Evolutionary conservation across 345 rosid species (phyloP), one percentile per base, ranked within the genome.

Genomic region (Eucalyptus erythrocorys): DNA sequence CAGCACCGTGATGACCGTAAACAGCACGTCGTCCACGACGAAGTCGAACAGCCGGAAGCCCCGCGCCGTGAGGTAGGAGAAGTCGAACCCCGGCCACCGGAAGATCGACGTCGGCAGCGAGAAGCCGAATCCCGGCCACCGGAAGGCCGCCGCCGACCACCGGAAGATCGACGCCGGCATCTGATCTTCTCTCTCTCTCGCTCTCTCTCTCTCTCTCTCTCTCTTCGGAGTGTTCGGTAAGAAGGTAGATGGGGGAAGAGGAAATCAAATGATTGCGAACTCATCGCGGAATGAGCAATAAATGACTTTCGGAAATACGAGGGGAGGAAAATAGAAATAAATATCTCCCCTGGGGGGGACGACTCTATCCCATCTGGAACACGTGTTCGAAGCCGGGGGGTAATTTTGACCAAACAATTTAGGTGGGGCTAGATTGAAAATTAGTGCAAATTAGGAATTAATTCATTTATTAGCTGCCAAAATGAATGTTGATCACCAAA

Each of bases 41-140:
- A 97, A 91, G 43, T 92, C 94, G 71, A 92, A 86, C 93, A 91
- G 89, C 87, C 93, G 90, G 88, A 89, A 80, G 88, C 90, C 91
- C 88, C 68, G 59, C 50, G 71, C 30, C 40, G 87, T 5, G 91
- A 93, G 89, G 91, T 89, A 87, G 6, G 98, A 91, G 86, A 94
- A 61, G 92, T 94, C 93, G 87, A 95, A 79, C 85, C 91, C 98
- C 89, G 97, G 96, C 97, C 95, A 95, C 88, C 96, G 94, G 92
- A 94, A 93, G 6, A 88, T 21, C 48, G 95, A 90, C 6, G 93
- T 50, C 6, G 91, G 92, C 15, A 93, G 45, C 2, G 94, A 92
- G 86, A 94, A 89, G 22, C 48, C 87, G 87, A 92, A 92, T 11
- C 91, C 95, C 88, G 94, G 95, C 93, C 95, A 94, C 88, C 99